Percentiles rank a stretch among this genome's conserved stretches.
These are phyloP conservation scores for Dacryopinax spathularia DNA, from an alignment of 768 basidiomycete species.

Conservation along the genomic window DNA sequence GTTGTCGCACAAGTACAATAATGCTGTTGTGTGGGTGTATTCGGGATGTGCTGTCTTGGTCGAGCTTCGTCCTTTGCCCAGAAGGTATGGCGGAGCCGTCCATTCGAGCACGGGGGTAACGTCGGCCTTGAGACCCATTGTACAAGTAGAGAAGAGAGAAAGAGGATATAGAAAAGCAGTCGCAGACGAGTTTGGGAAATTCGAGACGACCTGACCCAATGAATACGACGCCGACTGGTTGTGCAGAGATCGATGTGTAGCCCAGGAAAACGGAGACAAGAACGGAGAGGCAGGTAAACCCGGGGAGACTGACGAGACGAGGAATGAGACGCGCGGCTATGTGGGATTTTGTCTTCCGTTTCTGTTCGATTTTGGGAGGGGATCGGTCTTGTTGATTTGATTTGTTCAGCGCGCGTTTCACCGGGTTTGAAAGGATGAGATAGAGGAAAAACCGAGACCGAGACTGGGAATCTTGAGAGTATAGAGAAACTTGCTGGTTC, in stretches of 20 bases:
- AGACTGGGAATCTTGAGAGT: not conserved
- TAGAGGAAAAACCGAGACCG: not conserved
- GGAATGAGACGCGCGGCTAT: not conserved
- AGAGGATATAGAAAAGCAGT: not conserved
- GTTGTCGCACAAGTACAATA: conserved; percentile 1
- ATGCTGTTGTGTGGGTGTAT: not conserved
- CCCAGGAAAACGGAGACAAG: not conserved
- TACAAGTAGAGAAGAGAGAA: not conserved
- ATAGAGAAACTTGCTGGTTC: not conserved
- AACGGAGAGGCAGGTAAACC: not conserved
- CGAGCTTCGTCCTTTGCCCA: not conserved
- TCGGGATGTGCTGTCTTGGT: not conserved
- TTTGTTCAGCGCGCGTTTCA: conserved; percentile 2
- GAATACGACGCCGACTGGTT: not conserved
- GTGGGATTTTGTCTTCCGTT: not conserved
- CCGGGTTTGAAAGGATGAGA: conserved; percentile 1
- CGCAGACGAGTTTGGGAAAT: not conserved
- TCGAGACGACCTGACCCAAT: conserved; percentile 1
- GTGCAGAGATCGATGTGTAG: not conserved
- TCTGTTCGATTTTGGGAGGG: not conserved
- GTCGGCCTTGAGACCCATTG: not conserved
- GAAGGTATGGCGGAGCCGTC: not conserved
- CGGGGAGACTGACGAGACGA: not conserved
- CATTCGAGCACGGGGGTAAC: not conserved
- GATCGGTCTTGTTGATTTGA: conserved; percentile 1